Base-by-base conservation (phyloP, 2,329 filamentous ascomycete species). In the Mycosphaerella arachidis region DNA sequence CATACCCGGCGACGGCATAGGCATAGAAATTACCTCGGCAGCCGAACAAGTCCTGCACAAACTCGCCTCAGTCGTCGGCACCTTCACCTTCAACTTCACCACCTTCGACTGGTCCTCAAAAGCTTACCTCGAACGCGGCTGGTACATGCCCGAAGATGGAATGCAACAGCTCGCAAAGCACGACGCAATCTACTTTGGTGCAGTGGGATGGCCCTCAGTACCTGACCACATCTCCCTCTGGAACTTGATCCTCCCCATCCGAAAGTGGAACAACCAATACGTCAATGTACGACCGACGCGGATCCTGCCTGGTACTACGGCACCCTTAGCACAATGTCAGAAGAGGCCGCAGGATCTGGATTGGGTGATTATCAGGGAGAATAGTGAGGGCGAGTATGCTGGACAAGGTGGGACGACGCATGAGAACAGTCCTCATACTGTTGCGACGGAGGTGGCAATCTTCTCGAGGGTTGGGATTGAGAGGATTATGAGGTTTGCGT, bases 181-280 rank as follows among this genome's bases (percentile, higher is more conserved):
- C 64, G 80, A 84, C 68, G 81, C 82, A 2, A 79, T 84, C 30
- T 78, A 85, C 56, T 86, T 86, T 63, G 84, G 84, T 10, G 82
- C 83, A 2, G 84, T 86, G 1, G 84, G 84, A 16, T 82, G 78
- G 68, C 82, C 82, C 79, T 79, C 85, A 54, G 84, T 89, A 0
- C 86, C 86, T 0, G 86, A 89, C 64, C 83, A 85, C 60, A 79
- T 84, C 57, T 83, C 84, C 0, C 81, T 90, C 1, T 89, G 87
- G 87, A 81, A 82, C 7, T 80, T 87, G 33, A 82, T 88, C 48
- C 76, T 90, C 7, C 85, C 85, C 18, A 88, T 90, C 67, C 82
- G 87, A 40, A 84, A 87, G 55, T 80, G 84, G 40, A 79, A 89
- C 50, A 86, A 88, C 62, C 86, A 89, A 67, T 89, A 88, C 67